Conservation (phyloP, 208 protist species). For the Trypanosoma platydactyli region DNA sequence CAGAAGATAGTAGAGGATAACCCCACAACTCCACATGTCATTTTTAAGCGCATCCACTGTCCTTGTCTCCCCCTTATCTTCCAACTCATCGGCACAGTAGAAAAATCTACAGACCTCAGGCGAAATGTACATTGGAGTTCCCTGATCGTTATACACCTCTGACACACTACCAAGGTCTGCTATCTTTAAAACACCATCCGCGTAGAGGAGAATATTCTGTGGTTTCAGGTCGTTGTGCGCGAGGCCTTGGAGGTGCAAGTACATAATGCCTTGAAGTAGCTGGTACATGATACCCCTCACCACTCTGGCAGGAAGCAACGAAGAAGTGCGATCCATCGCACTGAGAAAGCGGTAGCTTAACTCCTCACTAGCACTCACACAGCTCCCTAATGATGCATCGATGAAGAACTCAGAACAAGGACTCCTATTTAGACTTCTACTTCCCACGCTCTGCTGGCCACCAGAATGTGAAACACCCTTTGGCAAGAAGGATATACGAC, state of each 20-base stretch:
- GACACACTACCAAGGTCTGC: constrained; percentile 68
- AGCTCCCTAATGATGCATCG: neutral
- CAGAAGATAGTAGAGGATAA: constrained; percentile 77
- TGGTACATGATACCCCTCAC: constrained; percentile 78
- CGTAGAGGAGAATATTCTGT: constrained; percentile 80
- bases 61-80: neutral
- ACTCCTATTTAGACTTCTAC: neutral
- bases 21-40: constrained; percentile 86
- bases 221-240: constrained; percentile 89
- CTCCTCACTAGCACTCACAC: neutral
- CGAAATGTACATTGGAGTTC: constrained; percentile 84
- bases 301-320: constrained; percentile 52
- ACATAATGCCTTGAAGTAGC: constrained; percentile 60
- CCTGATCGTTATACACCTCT: constrained; percentile 60
- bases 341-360: neutral
- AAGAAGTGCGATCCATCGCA: neutral
- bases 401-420: neutral
- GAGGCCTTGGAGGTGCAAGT: constrained; percentile 74
- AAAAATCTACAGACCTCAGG: constrained; percentile 85
- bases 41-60: constrained; percentile 42
- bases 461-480: neutral
- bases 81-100: constrained; percentile 32
- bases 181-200: constrained; percentile 73
- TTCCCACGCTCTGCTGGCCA: neutral
- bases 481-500: neutral